phyloP scores from a whole-genome alignment of 106 monocot species.

The Phalaenopsis aphrodite region DNA sequence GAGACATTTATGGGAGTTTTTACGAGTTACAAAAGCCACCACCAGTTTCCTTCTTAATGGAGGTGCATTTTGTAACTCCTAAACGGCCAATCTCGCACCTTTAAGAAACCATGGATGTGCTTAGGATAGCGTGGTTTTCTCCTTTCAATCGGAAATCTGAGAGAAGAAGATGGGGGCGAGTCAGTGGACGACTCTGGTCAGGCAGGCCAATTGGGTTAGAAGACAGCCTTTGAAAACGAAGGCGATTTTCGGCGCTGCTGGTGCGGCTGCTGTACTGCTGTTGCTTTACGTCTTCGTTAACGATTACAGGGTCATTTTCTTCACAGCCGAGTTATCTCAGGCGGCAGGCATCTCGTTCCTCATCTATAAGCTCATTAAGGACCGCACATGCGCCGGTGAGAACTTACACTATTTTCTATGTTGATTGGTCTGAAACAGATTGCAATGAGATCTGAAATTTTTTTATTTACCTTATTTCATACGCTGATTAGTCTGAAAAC shows the following conservation, averaged over 20 bases:
- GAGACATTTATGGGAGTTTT: too few relatives aligned
- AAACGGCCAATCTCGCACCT: too few relatives aligned
- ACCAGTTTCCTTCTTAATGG: too few relatives aligned
- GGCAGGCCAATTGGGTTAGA: not conserved
- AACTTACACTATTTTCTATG: not conserved
- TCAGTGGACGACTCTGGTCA: not conserved
- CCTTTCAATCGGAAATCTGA: not conserved
- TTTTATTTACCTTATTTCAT: too few relatives aligned
- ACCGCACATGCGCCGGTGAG: constrained; percentile 6
- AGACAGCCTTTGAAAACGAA: not conserved
- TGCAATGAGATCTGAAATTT: too few relatives aligned
- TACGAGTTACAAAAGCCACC: too few relatives aligned
- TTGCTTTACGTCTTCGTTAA: not conserved
- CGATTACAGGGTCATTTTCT: not conserved
- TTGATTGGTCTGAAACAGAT: too few relatives aligned
- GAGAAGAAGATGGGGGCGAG: not conserved
- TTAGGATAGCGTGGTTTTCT: not conserved
- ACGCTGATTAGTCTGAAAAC: too few relatives aligned
- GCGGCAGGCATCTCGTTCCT: constrained; percentile 3
- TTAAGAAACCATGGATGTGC: not conserved
- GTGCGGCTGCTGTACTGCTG: not conserved
- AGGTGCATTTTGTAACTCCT: too few relatives aligned
- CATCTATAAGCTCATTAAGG: constrained; percentile 7
- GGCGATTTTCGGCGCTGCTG: not conserved
- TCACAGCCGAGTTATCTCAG: not conserved